Conservation (phyloP, 208 protist species). For the Trypanosoma brucei region DNA sequence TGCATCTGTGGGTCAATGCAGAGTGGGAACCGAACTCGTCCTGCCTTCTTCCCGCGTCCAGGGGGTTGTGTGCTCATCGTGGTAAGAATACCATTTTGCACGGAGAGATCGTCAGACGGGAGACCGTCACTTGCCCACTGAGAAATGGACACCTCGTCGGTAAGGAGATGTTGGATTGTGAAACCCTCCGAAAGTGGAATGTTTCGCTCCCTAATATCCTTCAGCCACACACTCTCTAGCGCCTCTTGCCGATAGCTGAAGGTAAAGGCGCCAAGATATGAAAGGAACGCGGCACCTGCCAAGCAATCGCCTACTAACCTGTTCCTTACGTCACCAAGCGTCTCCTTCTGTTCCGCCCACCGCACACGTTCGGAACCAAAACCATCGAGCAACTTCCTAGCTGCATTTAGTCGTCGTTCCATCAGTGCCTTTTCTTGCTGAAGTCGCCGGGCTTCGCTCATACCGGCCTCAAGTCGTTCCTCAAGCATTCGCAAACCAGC, state of each 20-base stretch:
- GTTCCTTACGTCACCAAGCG: constrained; percentile 77
- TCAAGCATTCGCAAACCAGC: constrained; percentile 88
- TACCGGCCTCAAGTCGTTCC: constrained; percentile 87
- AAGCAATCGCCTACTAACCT: constrained; percentile 97
- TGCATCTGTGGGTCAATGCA: constrained; percentile 99
- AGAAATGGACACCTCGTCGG: constrained; percentile 95
- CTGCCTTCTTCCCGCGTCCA: constrained; percentile 69
- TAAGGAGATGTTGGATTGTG: constrained; percentile 90
- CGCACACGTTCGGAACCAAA: constrained; percentile 95
- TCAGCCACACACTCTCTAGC: constrained; percentile 89
- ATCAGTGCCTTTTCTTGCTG: constrained; percentile 92
- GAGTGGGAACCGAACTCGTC: constrained; percentile 93
- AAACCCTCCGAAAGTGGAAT: constrained; percentile 92
- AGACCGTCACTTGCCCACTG: constrained; percentile 97
- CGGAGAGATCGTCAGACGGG: constrained; percentile 96
- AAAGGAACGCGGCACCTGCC: constrained; percentile 95
- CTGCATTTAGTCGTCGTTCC: constrained; percentile 93
- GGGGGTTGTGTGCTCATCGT: constrained; percentile 81
- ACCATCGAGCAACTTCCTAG: constrained; percentile 95
- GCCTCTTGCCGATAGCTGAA: constrained; percentile 95
- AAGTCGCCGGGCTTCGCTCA: constrained; percentile 90
- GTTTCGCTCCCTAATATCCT: constrained; percentile 76
- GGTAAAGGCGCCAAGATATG: constrained; percentile 97
- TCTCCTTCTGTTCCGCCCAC: constrained; percentile 94
- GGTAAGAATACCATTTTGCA: constrained; percentile 98